Conservation (phyloP, 2,329 filamentous ascomycete genomes). For the Sporothrix brunneoviolacea region DNA sequence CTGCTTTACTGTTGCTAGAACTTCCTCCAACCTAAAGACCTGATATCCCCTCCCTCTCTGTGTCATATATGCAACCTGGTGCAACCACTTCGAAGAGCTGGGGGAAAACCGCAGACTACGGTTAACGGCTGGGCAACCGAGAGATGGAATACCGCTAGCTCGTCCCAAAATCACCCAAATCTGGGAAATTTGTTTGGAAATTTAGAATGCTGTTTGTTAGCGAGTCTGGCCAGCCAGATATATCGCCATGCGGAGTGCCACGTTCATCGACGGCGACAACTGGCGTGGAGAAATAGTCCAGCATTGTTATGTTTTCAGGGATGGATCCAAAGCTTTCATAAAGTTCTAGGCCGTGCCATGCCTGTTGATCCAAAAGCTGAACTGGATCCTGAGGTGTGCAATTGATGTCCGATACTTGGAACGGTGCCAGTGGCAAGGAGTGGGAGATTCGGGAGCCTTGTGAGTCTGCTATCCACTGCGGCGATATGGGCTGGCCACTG, state of each 20-base stretch:
- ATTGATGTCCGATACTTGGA: neutral
- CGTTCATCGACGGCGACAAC: neutral
- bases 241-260: neutral
- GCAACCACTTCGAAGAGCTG: too few species aligned
- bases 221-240: constrained; percentile 1
- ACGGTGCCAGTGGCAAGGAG: neutral
- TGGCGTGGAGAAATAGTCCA: constrained; percentile 9
- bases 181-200: constrained; percentile 8
- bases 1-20: too few species aligned
- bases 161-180: neutral
- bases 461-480: constrained; percentile 5
- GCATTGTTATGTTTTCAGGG: constrained; percentile 9
- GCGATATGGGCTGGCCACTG: constrained; percentile 2
- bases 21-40: too few species aligned
- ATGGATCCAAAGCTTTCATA: constrained; percentile 1
- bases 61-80: too few species aligned
- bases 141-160: too few species aligned
- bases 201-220: constrained; percentile 13
- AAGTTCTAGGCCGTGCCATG: constrained; percentile 6
- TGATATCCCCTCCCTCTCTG: too few species aligned
- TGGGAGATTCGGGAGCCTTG: too few species aligned
- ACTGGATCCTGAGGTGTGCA: neutral
- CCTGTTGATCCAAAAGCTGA: constrained; percentile 2
- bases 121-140: too few species aligned
- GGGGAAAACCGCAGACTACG: too few species aligned